Percentiles rank a stretch among this genome's conserved stretches.
These are phyloP conservation scores for Astragalus glycyphyllos DNA, from an alignment of 306 rosid genomes.

Conservation along the genomic window DNA sequence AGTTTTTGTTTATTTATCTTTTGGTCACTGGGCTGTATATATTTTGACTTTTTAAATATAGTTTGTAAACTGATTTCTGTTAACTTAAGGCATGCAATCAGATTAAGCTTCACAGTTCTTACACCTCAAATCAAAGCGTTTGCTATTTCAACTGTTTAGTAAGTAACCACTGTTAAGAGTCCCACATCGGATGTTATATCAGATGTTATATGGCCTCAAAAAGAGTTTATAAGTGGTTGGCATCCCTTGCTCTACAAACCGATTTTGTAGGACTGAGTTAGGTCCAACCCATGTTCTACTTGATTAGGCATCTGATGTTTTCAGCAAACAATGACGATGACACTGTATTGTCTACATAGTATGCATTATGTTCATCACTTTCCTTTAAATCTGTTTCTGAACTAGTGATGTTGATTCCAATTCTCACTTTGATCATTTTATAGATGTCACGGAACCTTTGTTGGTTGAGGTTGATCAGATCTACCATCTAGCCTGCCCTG, in stretches of 20 bases:
- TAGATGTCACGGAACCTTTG: conserved; percentile 80
- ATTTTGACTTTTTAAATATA: not conserved
- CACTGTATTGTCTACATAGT: not conserved
- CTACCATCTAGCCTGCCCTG: conserved; percentile 89
- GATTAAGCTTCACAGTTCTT: not conserved
- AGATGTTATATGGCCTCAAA: too few relatives aligned
- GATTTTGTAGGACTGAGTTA: too few relatives aligned
- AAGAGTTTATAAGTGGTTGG: too few relatives aligned
- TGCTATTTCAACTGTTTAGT: conserved; percentile 7
- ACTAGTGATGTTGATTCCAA: conserved; percentile 3
- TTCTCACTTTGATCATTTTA: conserved; percentile 18
- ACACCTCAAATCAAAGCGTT: not conserved
- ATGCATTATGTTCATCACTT: not conserved
- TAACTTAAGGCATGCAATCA: not conserved
- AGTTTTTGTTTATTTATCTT: not conserved
- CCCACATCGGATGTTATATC: too few relatives aligned
- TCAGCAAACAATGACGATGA: conserved; percentile 7
- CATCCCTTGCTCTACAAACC: too few relatives aligned
- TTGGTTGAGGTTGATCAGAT: conserved; percentile 77
- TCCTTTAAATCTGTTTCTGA: conserved; percentile 1
- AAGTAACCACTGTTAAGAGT: not conserved
- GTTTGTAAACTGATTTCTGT: not conserved
- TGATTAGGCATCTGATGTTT: conserved; percentile 1
- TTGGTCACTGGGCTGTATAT: not conserved
- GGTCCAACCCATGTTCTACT: too few relatives aligned